Evolutionary conservation across 805 yeast species (phyloP), one percentile per base, ranked within the genome.

Genomic region (Saccharomycopsis guyanensis): DNA sequence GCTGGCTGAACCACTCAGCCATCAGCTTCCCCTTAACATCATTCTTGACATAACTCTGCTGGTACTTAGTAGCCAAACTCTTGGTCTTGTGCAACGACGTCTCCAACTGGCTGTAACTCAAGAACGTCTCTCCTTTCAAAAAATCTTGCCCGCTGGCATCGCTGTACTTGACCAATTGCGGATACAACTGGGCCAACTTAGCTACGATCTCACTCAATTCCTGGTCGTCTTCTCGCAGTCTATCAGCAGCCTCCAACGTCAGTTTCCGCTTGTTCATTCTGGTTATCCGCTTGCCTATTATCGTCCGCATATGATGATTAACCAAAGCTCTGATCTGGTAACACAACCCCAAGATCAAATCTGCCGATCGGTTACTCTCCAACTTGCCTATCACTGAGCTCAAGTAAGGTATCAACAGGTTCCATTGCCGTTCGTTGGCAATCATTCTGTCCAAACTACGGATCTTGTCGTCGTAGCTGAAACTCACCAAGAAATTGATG

Each of bases 341-440:
- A 32, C 50, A 44, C 24, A 51, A 35, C 1, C 54, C 54, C 5
- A 38, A 19, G 3, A 46, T 27, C 13, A 35, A 20, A 27, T 27
- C 20, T 12, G 27, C 15, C 10, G 15, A 10, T 42, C 37, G 15
- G 23, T 13, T 42, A 7, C 18, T 15, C 25, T 42, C 25, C n/a
- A 50, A 20, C 13, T 33, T 29, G 3, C 15, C 20, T n/a, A 48
- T 43, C 13, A 51, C 27, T 19, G 16, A n/a, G 13, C 45, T 13
- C n/a, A 51, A 18, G 31, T 42, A 46, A 12, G 52, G 53, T 4
- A 43, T 24, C 12, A 51, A 38, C 36, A 43, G 36, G 15, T 22
- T 15, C 54, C 54, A 51, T 18, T 45, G 47, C 12, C 33, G 24
- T 25, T 51, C 53, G 25, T 35, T 49, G 6, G 49, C 40, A 3